Evolutionary conservation across 169 alveolate genomes (phyloP).

Genomic region (Eimeria maxima): DNA sequence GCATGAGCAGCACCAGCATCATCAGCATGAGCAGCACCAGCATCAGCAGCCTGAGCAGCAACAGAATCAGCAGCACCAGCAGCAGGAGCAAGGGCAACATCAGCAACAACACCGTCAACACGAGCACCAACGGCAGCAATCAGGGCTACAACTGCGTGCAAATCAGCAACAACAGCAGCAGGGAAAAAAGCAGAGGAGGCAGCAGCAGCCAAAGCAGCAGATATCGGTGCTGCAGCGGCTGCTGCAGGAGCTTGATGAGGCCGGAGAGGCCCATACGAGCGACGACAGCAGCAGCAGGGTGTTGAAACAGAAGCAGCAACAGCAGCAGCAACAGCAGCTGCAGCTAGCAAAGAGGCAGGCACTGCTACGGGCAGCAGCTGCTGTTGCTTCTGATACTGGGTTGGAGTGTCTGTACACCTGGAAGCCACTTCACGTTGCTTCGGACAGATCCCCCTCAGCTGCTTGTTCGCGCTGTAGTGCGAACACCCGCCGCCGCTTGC

Average conservation of each 20-base stretch:
- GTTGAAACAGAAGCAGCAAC: slow-evolving; percentile 40
- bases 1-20: background rate
- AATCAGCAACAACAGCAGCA: background rate
- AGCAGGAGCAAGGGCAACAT: slow-evolving; percentile 15
- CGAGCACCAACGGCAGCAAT: slow-evolving; percentile 5
- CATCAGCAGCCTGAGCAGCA: background rate
- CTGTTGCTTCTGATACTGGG: background rate
- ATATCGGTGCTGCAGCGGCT: slow-evolving; percentile 25
- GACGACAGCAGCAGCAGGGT: background rate
- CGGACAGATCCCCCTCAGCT: background rate
- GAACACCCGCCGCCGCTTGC: slow-evolving; percentile 23
- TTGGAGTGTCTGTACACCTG: slow-evolving; percentile 66
- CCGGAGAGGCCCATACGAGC: background rate
- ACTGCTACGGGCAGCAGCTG: slow-evolving; percentile 51
- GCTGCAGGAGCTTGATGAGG: slow-evolving; percentile 36
- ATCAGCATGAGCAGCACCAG: background rate
- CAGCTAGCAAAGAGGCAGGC: slow-evolving; percentile 4
- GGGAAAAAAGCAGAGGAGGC: background rate
- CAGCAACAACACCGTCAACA: slow-evolving; percentile 2
- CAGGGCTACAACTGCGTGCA: background rate
- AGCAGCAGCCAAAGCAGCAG: background rate
- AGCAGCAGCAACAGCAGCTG: slow-evolving; percentile 16
- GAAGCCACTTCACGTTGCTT: slow-evolving; percentile 5
- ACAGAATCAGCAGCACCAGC: slow-evolving; percentile 13
- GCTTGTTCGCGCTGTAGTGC: background rate